Evolutionary conservation across 306 rosid genomes (phyloP).

Genomic region (Dicorynia guianensis): DNA sequence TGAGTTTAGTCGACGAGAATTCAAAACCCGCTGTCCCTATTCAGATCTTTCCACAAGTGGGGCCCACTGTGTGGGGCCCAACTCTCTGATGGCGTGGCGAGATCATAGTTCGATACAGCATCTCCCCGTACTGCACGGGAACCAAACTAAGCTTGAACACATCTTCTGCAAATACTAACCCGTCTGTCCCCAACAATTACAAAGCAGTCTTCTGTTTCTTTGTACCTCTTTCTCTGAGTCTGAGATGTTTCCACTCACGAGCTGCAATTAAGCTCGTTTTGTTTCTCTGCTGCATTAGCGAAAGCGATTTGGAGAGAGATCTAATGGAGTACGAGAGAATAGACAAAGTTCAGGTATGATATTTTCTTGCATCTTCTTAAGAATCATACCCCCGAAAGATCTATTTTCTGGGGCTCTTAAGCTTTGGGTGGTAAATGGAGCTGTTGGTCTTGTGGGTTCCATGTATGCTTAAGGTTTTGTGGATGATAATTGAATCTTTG

Average conservation of each 20-base stretch:
- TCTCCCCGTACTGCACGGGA: slow-evolving; percentile 37
- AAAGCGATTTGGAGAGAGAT: slow-evolving; percentile 8
- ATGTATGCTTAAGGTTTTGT: not conserved
- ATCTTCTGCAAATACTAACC: not conserved
- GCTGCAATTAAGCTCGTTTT: slow-evolving; percentile 37
- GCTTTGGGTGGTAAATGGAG: not conserved
- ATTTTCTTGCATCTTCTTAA: not conserved
- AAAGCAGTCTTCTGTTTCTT: not conserved
- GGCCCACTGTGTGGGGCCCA: slow-evolving; percentile 23
- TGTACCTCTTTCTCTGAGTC: slow-evolving; percentile 36
- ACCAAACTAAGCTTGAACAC: slow-evolving; percentile 33
- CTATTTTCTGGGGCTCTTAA: not conserved
- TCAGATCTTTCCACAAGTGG: not conserved
- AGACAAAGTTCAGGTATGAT: not conserved
- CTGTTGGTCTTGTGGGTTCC: slow-evolving; percentile 4
- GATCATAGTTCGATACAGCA: slow-evolving; percentile 21
- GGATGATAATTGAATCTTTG: slow-evolving; percentile 40
- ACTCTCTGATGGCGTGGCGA: slow-evolving; percentile 44
- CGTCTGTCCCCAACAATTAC: not conserved
- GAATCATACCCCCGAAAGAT: not conserved
- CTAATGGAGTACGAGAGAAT: not conserved
- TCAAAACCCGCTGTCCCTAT: not conserved
- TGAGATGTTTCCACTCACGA: slow-evolving; percentile 7
- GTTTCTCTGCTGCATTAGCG: slow-evolving; percentile 22
- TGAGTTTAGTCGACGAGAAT: slow-evolving; percentile 5